Evolutionary conservation across 495 filamentous ascomycete genomes (phyloP), one percentile per base, ranked within the genome.

Genomic region (Talaromyces liani): DNA sequence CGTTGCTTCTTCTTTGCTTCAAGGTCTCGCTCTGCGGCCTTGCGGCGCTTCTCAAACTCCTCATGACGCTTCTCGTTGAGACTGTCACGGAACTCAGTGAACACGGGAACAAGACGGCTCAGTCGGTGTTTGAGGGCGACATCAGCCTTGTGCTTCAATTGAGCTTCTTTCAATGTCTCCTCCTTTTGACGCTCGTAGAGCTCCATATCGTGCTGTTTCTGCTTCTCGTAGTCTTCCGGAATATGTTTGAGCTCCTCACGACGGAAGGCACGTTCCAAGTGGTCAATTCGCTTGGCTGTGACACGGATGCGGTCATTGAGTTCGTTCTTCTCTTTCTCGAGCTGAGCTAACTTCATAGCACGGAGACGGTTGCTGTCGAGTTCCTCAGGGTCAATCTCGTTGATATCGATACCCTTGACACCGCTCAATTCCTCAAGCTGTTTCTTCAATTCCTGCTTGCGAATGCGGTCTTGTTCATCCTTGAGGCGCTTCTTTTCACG

Each of bases 241-340:
- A 98, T 80, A 73, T 96, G 91, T 84, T 97, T 97, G 68, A 90
- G 75, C 73, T 98, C 94, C 75, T 98, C 95, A 67, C 91, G 89
- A 68, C 95, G 85, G 83, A 94, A 93, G 25, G 94, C 95, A 77
- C 94, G 91, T 82, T 98, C 94, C 68, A 98, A 81, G 77, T 98
- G 94, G 74, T 98, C 94, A 71, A 98, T 92, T 65, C 94, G 88
- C 84, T 97, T 97, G 72, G 89, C 90, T 57, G 93, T 96, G 65
- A 93, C 84, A 65, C 92, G 88, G 53, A 98, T 82, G 70, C 90
- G 92, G 74, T 97, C 93, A 53, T 87, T 86, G 67, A 97, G 86
- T 69, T 85, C 92, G 70, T 93, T 95, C 86, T 98, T 98, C 80
- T 98, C 95, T 64, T 93, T 92, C 77, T 98, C 94, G 16, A 98